phyloP scores from a whole-genome alignment of 345 rosid genomes.

The Populus davidiana region DNA sequence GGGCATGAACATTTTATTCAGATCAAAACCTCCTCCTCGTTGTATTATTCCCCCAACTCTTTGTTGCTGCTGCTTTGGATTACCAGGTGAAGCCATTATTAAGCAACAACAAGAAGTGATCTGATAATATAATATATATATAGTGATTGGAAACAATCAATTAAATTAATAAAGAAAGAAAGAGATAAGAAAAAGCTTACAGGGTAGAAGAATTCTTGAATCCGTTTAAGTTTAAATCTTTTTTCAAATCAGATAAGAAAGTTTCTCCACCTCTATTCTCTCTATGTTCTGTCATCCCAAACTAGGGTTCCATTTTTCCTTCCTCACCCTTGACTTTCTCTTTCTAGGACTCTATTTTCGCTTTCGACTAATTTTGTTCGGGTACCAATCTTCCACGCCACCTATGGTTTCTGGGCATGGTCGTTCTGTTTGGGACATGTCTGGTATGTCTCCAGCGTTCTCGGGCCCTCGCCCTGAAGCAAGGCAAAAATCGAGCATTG shows the following conservation, averaged over 20 bases:
- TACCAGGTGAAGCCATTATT: slow-evolving; percentile 36
- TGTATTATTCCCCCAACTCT: neutral
- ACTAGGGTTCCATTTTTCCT: neutral
- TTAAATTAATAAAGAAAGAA: neutral
- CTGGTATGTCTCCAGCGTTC: too few species aligned
- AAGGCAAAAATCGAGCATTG: too few species aligned
- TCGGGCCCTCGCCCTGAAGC: too few species aligned
- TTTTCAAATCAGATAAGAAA: neutral
- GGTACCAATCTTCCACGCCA: too few species aligned
- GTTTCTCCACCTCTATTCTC: neutral
- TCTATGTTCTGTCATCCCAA: neutral
- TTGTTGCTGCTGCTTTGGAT: slow-evolving; percentile 22
- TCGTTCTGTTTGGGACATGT: too few species aligned
- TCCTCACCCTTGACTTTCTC: too few species aligned
- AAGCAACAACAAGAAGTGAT: too few species aligned
- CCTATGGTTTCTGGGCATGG: too few species aligned
- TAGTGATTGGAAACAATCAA: neutral
- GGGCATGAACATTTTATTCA: slow-evolving; percentile 37
- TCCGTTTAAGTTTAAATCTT: slow-evolving; percentile 1
- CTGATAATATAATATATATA: neutral
- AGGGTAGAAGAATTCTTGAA: neutral
- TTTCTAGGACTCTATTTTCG: too few species aligned
- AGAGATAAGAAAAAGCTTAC: slow-evolving; percentile 1
- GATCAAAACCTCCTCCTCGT: slow-evolving; percentile 26
- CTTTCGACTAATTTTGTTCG: too few species aligned